Base-by-base conservation (phyloP, 2,329 filamentous ascomycete genomes). In the Fusarium chuoi region DNA sequence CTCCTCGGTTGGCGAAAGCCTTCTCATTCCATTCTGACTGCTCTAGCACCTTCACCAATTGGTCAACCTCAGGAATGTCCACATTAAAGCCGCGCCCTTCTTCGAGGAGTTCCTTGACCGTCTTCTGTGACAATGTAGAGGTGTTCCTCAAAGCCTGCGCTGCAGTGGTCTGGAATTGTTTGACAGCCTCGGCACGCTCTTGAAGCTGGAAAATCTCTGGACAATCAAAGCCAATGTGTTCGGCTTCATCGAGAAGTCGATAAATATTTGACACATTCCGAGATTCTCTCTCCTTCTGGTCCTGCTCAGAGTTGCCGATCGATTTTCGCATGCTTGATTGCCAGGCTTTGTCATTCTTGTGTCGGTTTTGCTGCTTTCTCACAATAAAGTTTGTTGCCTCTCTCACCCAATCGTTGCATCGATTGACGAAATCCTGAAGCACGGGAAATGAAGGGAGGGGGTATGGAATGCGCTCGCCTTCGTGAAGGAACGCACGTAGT, bases 401-500 rank as follows among this genome's bases (percentile, higher is more conserved):
- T 79, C 98, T 96, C 72, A 98, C 94, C 93, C 97, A 98, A 81
- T 97, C 95, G 82, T 98, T 97, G 86, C 96, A 98, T 79, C 94
- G 92, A 77, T 98, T 95, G 81, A 99, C 96, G 84, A 97, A 99
- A 75, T 92, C 90, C 83, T 91, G 93, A 77, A 99, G 88, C 77
- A 94, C 90, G 77, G 93, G 89, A 72, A 99, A 88, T 71, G 94
- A 95, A 74, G 92, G 91, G 71, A 99, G 89, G 65, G 94, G 92
- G 86, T 94, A 97, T 66, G 96, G 95, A 79, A 99, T 98, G 83
- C 94, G 95, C 85, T 99, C 96, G 82, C 96, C 96, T 87, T 99
- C 96, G 80, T 92, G 92, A 67, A 98, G 87, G 62, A 99, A 87
- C 55, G 91, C 90, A 73, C 96, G 93, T 77, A 99, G 87, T 75